Conservation (phyloP, 2,329 filamentous ascomycete genomes). For the Aureobasidium subglaciale region DNA sequence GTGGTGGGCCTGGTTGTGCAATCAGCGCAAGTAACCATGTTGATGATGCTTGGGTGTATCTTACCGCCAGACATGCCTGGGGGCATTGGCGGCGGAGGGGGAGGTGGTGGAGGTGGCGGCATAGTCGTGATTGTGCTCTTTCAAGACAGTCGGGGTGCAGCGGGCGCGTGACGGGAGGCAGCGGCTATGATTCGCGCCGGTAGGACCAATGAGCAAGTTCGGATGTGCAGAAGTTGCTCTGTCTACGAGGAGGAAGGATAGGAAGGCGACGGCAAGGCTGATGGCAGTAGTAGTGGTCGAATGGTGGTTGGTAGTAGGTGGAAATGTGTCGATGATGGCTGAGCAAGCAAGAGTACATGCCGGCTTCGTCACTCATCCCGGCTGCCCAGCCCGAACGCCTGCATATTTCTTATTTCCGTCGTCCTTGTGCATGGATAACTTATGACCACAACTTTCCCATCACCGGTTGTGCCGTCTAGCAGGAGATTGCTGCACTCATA, state of each 20-base stretch:
- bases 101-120: constrained; percentile 63
- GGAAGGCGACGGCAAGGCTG: background rate
- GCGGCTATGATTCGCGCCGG: background rate
- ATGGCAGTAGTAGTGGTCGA: background rate
- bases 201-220: background rate
- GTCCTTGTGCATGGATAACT: too few species aligned
- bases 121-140: constrained; percentile 3
- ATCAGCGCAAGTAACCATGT: background rate
- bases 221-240: too few species aligned
- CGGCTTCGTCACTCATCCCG: background rate
- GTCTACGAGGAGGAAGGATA: too few species aligned
- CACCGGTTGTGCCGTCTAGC: too few species aligned
- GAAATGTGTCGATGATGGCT: constrained; percentile 7
- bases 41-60: background rate
- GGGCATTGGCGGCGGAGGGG: constrained; percentile 54
- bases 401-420: too few species aligned
- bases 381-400: too few species aligned
- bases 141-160: background rate
- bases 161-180: constrained; percentile 4
- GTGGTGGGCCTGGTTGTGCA: constrained; percentile 45
- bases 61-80: constrained; percentile 44
- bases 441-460: too few species aligned
- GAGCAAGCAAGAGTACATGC: background rate
- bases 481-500: too few species aligned
- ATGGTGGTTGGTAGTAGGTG: background rate